Evolutionary conservation across 306 rosid species (phyloP).

Genomic region (Castanea crenata): DNA sequence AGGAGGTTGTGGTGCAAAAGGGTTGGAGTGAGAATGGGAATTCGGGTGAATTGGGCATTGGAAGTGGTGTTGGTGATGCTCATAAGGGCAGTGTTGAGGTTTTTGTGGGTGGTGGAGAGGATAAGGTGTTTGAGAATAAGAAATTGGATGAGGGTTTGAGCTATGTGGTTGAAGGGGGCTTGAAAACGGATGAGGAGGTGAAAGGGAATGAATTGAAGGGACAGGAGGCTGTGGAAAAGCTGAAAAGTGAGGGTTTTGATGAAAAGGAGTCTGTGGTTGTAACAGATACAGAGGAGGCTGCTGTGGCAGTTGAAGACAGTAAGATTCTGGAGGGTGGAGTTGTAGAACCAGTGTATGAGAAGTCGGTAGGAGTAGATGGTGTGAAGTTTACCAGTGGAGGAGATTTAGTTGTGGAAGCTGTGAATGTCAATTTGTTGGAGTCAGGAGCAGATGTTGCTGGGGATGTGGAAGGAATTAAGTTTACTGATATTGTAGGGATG

Average conservation of each 20-base stretch:
- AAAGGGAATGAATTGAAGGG: constrained; percentile 21
- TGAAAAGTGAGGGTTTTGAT: constrained; percentile 15
- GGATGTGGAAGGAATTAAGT: constrained; percentile 36
- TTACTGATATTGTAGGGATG: constrained; percentile 34
- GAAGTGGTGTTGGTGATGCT: constrained; percentile 31
- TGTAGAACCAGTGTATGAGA: constrained; percentile 20
- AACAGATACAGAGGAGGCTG: constrained; percentile 16
- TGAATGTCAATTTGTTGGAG: constrained; percentile 24
- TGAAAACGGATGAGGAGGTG: constrained; percentile 11
- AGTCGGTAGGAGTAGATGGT: constrained; percentile 22
- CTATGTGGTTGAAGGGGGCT: constrained; percentile 14
- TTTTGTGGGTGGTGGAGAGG: constrained; percentile 7
- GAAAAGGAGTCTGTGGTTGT: constrained; percentile 2
- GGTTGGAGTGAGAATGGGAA: constrained; percentile 1
- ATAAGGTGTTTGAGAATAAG: constrained; percentile 14
- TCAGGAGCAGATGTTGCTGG: constrained; percentile 47
- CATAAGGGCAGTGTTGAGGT: constrained; percentile 32
- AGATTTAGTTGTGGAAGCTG: constrained; percentile 37
- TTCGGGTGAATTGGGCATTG: constrained; percentile 29
- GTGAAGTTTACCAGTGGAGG: constrained; percentile 22
- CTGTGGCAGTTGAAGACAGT: constrained; percentile 11
- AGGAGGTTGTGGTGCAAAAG: constrained; percentile 9
- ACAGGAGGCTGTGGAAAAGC: constrained; percentile 20
- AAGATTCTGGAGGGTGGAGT: not conserved
- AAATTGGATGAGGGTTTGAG: constrained; percentile 18